phyloP scores from a whole-genome alignment of 2,329 filamentous ascomycete genomes.

The Aspergillus vadensis region DNA sequence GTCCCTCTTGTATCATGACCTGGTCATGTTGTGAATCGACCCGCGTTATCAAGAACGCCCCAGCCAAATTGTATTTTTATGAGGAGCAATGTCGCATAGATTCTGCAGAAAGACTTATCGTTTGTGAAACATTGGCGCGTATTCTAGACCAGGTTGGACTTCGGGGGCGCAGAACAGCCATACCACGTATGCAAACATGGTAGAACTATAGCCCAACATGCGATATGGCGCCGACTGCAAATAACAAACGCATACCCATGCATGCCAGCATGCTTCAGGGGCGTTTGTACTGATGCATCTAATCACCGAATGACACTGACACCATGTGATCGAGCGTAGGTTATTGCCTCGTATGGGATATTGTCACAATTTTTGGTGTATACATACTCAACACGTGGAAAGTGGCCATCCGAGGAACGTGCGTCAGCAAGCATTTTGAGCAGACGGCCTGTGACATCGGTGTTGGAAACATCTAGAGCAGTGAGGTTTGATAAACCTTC shows the following conservation, averaged over 20 bases:
- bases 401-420: slow-evolving; percentile 9
- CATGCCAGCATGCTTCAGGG: neutral
- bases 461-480: slow-evolving; percentile 37
- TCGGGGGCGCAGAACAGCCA: too few relatives aligned
- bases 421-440: slow-evolving; percentile 37
- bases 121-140: too few relatives aligned
- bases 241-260: neutral
- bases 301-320: slow-evolving; percentile 2
- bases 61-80: too few relatives aligned
- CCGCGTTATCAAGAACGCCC: too few relatives aligned
- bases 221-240: neutral
- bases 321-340: neutral
- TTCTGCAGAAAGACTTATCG: too few relatives aligned
- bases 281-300: neutral
- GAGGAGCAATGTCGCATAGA: too few relatives aligned
- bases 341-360: neutral
- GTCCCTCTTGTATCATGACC: too few relatives aligned
- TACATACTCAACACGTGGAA: slow-evolving; percentile 24
- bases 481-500: slow-evolving; percentile 31
- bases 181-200: too few relatives aligned
- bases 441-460: slow-evolving; percentile 36
- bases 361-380: neutral
- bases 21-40: too few relatives aligned
- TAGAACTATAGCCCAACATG: too few relatives aligned
- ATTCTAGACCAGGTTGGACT: too few relatives aligned